Evolutionary conservation across 352 stramenopile genomes (phyloP).

Genomic region (Globisporangium viniferum): DNA sequence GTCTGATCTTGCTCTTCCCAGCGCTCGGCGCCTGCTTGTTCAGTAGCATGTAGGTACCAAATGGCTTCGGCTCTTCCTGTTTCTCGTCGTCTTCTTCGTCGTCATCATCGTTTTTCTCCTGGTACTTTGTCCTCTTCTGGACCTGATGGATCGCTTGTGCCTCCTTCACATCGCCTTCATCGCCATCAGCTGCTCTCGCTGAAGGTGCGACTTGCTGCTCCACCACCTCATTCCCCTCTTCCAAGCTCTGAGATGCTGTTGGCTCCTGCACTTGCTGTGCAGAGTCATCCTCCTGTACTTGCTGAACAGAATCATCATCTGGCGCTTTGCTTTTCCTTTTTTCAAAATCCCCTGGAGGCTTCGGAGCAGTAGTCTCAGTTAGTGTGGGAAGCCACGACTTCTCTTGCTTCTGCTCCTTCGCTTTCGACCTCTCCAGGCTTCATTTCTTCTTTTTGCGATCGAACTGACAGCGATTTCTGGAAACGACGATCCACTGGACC

Average conservation of each 20-base stretch:
- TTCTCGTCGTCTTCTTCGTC: conserved; percentile 10
- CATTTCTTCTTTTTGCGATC: not conserved
- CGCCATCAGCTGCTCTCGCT: not conserved
- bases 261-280: not conserved
- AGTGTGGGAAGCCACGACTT: not conserved
- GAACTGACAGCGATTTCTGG: no score
- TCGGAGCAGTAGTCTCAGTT: not conserved
- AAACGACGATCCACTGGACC: not conserved
- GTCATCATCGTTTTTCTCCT: not conserved
- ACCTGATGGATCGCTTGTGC: not conserved
- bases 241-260: not conserved
- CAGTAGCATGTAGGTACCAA: conserved; percentile 45
- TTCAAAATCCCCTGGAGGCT: not conserved
- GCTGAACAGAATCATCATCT: no score
- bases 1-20: conserved; percentile 36
- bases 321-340: not conserved
- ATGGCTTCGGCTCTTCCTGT: conserved; percentile 20
- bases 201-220: not conserved
- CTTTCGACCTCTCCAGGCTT: not conserved
- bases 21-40: conserved; percentile 27
- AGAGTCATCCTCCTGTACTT: no score
- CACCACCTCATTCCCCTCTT: not conserved
- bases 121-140: not conserved
- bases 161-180: not conserved
- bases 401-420: no score